phyloP scores from a whole-genome alignment of 768 basidiomycete genomes.

The Russula earlei region DNA sequence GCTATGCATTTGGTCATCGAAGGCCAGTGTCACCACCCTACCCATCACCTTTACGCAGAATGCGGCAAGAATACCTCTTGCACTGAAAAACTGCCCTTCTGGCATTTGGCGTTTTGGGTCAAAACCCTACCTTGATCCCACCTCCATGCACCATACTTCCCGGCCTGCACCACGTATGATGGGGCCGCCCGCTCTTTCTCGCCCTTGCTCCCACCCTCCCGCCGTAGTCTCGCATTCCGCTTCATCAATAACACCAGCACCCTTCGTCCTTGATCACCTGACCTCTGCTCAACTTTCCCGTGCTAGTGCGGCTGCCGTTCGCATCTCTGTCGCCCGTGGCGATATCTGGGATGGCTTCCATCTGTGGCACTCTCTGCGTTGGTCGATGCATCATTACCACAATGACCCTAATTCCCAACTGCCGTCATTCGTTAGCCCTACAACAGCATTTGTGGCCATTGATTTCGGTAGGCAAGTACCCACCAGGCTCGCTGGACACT shows the following conservation, averaged over 20 bases:
- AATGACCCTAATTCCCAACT: slow-evolving; percentile 15
- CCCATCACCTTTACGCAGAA: slow-evolving; percentile 5
- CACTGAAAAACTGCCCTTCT: background rate
- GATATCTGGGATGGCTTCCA: slow-evolving; percentile 17
- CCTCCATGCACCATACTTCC: background rate
- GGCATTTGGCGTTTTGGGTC: background rate
- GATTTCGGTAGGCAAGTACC: slow-evolving; percentile 44
- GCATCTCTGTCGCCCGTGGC: slow-evolving; percentile 10
- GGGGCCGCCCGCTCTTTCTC: background rate
- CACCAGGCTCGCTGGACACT: slow-evolving; percentile 51
- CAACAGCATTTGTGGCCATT: slow-evolving; percentile 32
- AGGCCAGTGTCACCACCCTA: slow-evolving; percentile 36
- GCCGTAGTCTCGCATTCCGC: background rate
- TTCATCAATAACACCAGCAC: slow-evolving; percentile 6
- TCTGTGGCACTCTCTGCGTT: slow-evolving; percentile 16
- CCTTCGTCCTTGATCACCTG: background rate
- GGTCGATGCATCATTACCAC: slow-evolving; percentile 16
- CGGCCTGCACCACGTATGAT: background rate
- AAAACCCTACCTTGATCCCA: background rate
- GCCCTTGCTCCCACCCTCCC: background rate
- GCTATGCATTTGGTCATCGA: slow-evolving; percentile 56
- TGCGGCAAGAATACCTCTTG: background rate
- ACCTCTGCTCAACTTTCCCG: slow-evolving; percentile 18
- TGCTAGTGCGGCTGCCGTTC: slow-evolving; percentile 15
- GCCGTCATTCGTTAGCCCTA: slow-evolving; percentile 15